A percentile compares a stretch with the other conserved stretches of the same genome.
phyloP scores from a whole-genome alignment of 176 grass and related monocot genomes.

The Oryza brachyantha region DNA sequence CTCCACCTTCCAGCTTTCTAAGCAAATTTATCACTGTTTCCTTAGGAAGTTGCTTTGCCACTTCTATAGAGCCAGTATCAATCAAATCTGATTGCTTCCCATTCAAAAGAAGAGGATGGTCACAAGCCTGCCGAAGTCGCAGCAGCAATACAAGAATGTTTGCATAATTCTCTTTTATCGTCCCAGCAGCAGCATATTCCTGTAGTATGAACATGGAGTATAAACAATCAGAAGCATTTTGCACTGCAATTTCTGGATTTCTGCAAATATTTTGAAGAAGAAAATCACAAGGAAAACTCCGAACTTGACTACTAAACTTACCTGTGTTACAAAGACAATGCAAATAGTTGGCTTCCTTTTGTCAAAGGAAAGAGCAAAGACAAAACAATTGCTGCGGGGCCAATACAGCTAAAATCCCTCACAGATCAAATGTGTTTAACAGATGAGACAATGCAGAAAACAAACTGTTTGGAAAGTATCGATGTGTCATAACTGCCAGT shows the following conservation, averaged over 20 bases:
- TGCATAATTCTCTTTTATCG: slow-evolving; percentile 83
- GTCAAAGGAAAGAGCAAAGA: neutral
- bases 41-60: slow-evolving; percentile 71
- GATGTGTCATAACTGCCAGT: neutral
- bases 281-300: neutral
- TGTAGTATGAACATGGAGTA: slow-evolving; percentile 29
- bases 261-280: neutral
- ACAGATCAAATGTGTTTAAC: neutral
- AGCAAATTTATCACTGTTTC: slow-evolving; percentile 64
- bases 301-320: neutral
- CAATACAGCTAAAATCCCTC: neutral
- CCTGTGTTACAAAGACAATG: neutral
- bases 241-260: neutral
- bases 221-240: neutral
- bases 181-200: slow-evolving; percentile 86
- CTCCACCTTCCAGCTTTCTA: slow-evolving; percentile 54
- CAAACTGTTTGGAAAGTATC: neutral
- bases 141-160: slow-evolving; percentile 82
- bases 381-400: neutral
- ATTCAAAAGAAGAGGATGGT: slow-evolving; percentile 79
- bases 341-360: neutral
- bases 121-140: slow-evolving; percentile 88
- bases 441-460: neutral
- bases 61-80: slow-evolving; percentile 51
- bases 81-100: slow-evolving; percentile 52